These are phyloP conservation scores for Apophysomyces ossiformis DNA, from an alignment of 371 early-diverging fungal genomes.

Conservation along the genomic window DNA sequence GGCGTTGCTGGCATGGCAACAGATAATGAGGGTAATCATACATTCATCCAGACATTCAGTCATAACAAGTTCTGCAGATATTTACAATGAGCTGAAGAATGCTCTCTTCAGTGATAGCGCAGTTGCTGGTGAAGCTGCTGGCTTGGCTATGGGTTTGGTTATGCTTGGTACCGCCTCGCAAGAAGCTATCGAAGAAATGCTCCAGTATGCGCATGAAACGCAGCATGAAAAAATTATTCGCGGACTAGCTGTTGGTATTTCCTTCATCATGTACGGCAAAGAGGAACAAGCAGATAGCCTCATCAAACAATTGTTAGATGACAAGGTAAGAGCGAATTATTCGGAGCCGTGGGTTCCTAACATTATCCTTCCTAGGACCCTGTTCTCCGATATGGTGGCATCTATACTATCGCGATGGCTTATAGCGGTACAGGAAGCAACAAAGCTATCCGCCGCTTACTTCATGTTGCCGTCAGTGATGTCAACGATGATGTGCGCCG, in stretches of 20 bases:
- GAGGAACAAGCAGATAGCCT: constrained; percentile 92
- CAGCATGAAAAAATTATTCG: constrained; percentile 99
- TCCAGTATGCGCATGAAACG: constrained; percentile 95
- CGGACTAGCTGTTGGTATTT: constrained; percentile 92
- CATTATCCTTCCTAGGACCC: constrained; percentile 63
- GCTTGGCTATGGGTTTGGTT: constrained; percentile 96
- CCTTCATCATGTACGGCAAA: constrained; percentile 94
- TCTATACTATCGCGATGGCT: constrained; percentile 96
- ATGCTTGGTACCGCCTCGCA: constrained; percentile 93
- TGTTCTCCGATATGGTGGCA: constrained; percentile 94
- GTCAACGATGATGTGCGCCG: constrained; percentile 99
- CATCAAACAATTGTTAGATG: constrained; percentile 80
- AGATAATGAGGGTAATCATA: constrained; percentile 69
- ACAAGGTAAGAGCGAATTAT: constrained; percentile 62
- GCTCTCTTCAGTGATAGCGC: constrained; percentile 93
- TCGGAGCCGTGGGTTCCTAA: background rate
- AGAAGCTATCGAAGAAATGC: constrained; percentile 90
- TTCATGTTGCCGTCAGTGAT: constrained; percentile 98
- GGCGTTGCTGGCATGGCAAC: constrained; percentile 98
- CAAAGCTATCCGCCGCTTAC: constrained; percentile 89
- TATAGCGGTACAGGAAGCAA: constrained; percentile 98
- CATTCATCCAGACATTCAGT: background rate
- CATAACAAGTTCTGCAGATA: constrained; percentile 40
- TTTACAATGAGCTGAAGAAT: constrained; percentile 87
- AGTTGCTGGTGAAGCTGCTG: constrained; percentile 98